Conservation (phyloP, 495 filamentous ascomycete species). For the Bacidia rubella region DNA sequence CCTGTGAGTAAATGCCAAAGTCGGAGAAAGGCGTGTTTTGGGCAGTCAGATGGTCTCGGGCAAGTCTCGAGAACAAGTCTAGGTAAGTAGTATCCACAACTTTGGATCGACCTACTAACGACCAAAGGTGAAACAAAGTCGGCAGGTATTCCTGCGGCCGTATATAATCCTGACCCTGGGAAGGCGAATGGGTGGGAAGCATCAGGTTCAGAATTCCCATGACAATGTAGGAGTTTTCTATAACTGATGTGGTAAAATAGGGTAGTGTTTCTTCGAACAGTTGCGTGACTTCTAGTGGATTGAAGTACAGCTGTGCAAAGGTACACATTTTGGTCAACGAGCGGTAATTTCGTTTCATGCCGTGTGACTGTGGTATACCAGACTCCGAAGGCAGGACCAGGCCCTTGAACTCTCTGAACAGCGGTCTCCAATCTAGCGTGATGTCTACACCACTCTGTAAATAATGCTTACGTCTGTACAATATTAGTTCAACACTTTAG, state of each 20-base stretch:
- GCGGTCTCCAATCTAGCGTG: conserved; percentile 78
- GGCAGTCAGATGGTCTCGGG: conserved; percentile 65
- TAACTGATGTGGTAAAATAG: conserved; percentile 88
- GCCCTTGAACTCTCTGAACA: conserved; percentile 82
- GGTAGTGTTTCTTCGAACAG: conserved; percentile 93
- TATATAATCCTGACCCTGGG: conserved; percentile 52
- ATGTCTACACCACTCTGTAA: conserved; percentile 79
- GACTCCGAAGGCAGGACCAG: conserved; percentile 77
- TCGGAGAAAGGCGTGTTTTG: conserved; percentile 68
- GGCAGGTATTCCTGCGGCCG: conserved; percentile 77
- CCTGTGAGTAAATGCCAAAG: conserved; percentile 80
- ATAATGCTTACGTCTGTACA: conserved; percentile 82
- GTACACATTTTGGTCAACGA: conserved; percentile 77
- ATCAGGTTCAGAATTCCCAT: conserved; percentile 72
- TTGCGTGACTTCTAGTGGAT: conserved; percentile 67
- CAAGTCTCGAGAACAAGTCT: conserved; percentile 76
- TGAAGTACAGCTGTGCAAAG: conserved; percentile 83
- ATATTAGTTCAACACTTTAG: conserved; percentile 19
- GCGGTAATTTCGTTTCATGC: conserved; percentile 52
- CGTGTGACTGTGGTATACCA: conserved; percentile 47
- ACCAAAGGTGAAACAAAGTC: conserved; percentile 93
- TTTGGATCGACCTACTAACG: conserved; percentile 78
- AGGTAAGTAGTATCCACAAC: conserved; percentile 75
- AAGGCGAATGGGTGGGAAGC: conserved; percentile 70
- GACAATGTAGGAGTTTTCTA: conserved; percentile 79